Evolutionary conservation across 306 rosid species (phyloP).

Genomic region (Oemleria cerasiformis): DNA sequence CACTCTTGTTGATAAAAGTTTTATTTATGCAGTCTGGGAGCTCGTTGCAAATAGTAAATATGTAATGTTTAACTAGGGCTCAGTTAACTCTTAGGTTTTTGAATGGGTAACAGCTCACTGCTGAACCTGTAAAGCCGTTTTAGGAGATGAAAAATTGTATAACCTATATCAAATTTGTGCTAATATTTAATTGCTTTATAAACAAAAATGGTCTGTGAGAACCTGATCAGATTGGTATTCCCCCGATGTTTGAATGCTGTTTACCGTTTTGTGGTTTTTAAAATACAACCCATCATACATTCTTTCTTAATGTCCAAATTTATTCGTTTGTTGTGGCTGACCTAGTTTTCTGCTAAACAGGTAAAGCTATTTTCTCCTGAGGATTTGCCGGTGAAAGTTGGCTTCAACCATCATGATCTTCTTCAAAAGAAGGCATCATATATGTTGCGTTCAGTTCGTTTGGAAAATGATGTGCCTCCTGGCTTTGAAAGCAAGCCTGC

Average conservation of each 20-base stretch:
- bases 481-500: constrained; percentile 52
- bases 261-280: background rate
- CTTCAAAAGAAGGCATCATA: constrained; percentile 44
- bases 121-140: background rate
- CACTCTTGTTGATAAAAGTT: too few species aligned
- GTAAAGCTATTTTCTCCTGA: constrained; percentile 50
- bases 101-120: background rate
- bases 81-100: background rate
- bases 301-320: background rate
- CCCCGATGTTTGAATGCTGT: background rate
- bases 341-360: constrained; percentile 34
- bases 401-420: constrained; percentile 35
- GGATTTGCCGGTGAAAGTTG: constrained; percentile 54
- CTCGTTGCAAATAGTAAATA: background rate
- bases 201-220: background rate
- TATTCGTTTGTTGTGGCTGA: background rate
- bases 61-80: background rate
- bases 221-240: background rate
- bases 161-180: background rate
- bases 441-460: constrained; percentile 31
- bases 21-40: too few species aligned
- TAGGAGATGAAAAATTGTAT: background rate
- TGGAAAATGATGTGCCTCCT: constrained; percentile 50
- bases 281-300: background rate
- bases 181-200: background rate